A percentile compares a stretch with the other conserved stretches of the same genome.
Evolutionary conservation across 495 filamentous ascomycete species (phyloP).

Genomic region (Podospora sp.): DNA sequence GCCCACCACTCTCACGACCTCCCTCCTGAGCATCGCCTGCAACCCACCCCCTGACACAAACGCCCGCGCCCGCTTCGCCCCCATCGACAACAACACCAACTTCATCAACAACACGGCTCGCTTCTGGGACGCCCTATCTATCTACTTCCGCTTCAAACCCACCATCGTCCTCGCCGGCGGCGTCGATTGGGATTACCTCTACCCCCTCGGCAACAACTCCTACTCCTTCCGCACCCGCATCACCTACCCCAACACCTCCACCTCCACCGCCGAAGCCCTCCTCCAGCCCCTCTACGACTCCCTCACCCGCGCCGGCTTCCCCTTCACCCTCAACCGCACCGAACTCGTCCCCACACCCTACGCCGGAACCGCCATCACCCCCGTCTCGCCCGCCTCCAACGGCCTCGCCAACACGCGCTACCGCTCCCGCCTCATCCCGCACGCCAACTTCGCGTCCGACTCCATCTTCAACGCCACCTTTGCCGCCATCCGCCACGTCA

Average conservation of each 20-base stretch:
- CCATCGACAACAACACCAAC: conserved; percentile 33
- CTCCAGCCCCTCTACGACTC: conserved; percentile 34
- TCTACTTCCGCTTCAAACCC: conserved; percentile 45
- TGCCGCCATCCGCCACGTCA: conserved; percentile 41
- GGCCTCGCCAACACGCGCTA: conserved; percentile 33
- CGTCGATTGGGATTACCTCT: conserved; percentile 46
- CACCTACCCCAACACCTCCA: conserved; percentile 24
- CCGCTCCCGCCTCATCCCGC: conserved; percentile 53
- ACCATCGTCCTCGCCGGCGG: conserved; percentile 42
- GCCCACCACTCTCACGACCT: conserved; percentile 31
- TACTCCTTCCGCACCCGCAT: conserved; percentile 35
- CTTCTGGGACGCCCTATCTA: conserved; percentile 51
- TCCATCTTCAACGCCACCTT: conserved; percentile 44
- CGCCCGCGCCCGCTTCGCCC: conserved; percentile 28
- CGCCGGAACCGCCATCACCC: conserved; percentile 6
- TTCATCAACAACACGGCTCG: conserved; percentile 41
- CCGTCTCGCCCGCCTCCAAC: conserved; percentile 3
- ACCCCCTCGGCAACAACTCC: conserved; percentile 31
- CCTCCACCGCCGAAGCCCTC: conserved; percentile 24
- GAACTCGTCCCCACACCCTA: conserved; percentile 8
- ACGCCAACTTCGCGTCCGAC: conserved; percentile 40
- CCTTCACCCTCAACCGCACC: conserved; percentile 29
- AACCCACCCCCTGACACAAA: conserved; percentile 43
- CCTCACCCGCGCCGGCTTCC: conserved; percentile 8
- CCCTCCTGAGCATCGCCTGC: conserved; percentile 27